Evolutionary conservation across 768 basidiomycete genomes (phyloP).

Genomic region (Tulasnella sp.): DNA sequence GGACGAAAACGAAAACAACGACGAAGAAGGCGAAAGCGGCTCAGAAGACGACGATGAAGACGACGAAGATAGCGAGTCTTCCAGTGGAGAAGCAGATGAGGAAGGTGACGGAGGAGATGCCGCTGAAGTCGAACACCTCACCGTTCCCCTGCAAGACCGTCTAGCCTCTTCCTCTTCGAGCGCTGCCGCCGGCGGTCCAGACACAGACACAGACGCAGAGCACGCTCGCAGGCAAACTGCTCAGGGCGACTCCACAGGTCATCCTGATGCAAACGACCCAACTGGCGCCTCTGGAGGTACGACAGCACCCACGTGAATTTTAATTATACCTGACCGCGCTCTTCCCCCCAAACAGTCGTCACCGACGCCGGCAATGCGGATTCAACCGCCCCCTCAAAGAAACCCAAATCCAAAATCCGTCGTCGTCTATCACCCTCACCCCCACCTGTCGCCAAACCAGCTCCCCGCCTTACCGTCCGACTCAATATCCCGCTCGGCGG

Average conservation of each 20-base stretch:
- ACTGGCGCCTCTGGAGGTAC: constrained; percentile 1
- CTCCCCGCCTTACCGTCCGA: constrained; percentile 56
- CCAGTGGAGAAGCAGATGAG: background rate
- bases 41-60: constrained; percentile 13
- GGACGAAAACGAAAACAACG: constrained; percentile 1
- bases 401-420: constrained; percentile 50
- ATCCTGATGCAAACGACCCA: background rate
- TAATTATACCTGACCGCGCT: constrained; percentile 6
- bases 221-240: background rate
- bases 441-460: constrained; percentile 48
- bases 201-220: constrained; percentile 20
- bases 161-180: constrained; percentile 14
- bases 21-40: constrained; percentile 7
- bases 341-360: background rate
- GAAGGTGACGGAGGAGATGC: background rate
- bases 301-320: background rate
- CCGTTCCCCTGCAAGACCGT: constrained; percentile 2
- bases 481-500: constrained; percentile 68
- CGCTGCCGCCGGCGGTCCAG: constrained; percentile 13
- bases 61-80: constrained; percentile 12
- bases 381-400: constrained; percentile 30
- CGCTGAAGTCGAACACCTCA: background rate
- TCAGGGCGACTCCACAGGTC: background rate
- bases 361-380: background rate
- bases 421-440: constrained; percentile 54